Evolutionary conservation across 2,329 filamentous ascomycete species (phyloP), one percentile per base, ranked within the genome.

Genomic region (Mycosphaerella sp.): DNA sequence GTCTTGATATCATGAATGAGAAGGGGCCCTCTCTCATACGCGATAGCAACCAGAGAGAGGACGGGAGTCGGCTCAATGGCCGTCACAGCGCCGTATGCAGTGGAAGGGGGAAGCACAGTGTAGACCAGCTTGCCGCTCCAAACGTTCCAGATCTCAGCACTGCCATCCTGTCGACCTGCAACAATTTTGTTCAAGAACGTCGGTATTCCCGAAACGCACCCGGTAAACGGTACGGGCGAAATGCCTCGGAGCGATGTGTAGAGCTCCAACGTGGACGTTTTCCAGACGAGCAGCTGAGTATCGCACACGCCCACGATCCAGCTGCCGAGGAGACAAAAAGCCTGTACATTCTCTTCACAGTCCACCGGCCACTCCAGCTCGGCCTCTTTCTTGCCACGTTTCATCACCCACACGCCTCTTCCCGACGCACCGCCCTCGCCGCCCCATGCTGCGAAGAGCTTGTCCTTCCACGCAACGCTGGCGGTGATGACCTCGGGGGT

Each of bases 181-280:
- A 97, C 89, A 43, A 98, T 81, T 72, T 98, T 98, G 77, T 98
- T 98, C 57, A 98, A 73, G 70, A 90, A 95, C 0, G 93, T 97
- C 1, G 92, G 91, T 85, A 97, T 89, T 65, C 82, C 95, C 68
- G 84, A 86, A 62, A 95, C 80, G 47, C 85, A 83, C 23, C 87
- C 87, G 0, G 87, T 89, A 54, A 96, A 82, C 1, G 78, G 73
- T 1, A 80, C 75, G 56, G 80, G 77, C 4, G 80, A 81, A 50
- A 80, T 78, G 14, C 80, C 73, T 26, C 75, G 73, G 45, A 97
- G 78, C 0, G 89, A 91, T 0, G 92, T 95, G 72, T 97, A 95
- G 70, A 97, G 89, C 70, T 96, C 90, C 32, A 87, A 78, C 1
- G 83, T 90, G 10, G 80, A 74, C 44, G 86, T 85, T 71, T 91